phyloP scores from a whole-genome alignment of 306 rosid genomes.

The Sindora glabra region DNA sequence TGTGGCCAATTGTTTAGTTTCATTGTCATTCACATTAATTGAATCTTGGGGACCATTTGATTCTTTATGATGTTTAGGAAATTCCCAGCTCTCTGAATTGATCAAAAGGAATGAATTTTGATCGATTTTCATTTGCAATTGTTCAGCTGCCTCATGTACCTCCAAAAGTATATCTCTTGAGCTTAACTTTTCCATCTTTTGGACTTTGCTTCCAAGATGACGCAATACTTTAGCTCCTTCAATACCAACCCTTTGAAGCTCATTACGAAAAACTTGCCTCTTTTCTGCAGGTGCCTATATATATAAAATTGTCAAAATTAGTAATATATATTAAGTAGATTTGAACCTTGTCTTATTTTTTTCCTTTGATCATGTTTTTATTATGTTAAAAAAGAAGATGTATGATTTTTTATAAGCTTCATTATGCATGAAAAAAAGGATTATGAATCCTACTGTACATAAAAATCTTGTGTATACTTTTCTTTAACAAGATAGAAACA shows the following conservation, averaged over 20 bases:
- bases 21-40: conserved; percentile 24
- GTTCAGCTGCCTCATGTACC: conserved; percentile 67
- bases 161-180: conserved; percentile 32
- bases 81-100: conserved; percentile 50
- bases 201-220: conserved; percentile 59
- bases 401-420: too few relatives aligned
- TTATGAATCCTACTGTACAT: too few relatives aligned
- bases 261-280: conserved; percentile 41
- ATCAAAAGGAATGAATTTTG: conserved; percentile 49
- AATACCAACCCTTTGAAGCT: conserved; percentile 54
- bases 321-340: too few relatives aligned
- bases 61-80: conserved; percentile 21
- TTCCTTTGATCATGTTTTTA: too few relatives aligned
- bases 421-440: too few relatives aligned
- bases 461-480: too few relatives aligned
- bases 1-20: conserved; percentile 19
- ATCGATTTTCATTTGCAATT: conserved; percentile 62
- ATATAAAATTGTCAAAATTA: conserved; percentile 4
- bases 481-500: too few relatives aligned
- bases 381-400: too few relatives aligned
- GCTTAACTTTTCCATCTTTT: conserved; percentile 64
- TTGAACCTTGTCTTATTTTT: too few relatives aligned
- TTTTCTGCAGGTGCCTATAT: conserved; percentile 62
- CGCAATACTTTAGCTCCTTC: conserved; percentile 69
- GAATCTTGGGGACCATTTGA: conserved; percentile 14